Evolutionary conservation across 2,329 filamentous ascomycete genomes (phyloP).

Genomic region (Trichoderma brevicompactum): DNA sequence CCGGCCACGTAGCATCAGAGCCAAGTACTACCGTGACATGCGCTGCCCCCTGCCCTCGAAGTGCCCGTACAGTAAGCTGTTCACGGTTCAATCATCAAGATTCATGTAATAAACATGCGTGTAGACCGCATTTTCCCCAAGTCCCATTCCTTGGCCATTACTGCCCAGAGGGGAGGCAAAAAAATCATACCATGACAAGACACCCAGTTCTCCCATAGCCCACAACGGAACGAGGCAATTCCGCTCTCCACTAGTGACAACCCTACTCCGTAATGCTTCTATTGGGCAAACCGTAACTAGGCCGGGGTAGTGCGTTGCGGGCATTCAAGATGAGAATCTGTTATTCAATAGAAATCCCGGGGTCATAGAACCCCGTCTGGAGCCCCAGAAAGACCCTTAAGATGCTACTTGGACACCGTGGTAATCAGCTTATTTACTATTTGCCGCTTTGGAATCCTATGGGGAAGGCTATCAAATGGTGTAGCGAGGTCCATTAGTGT

Average conservation of each 20-base stretch:
- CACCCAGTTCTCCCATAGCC: not conserved
- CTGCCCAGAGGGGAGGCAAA: not conserved
- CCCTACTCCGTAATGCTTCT: not conserved
- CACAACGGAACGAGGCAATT: not conserved
- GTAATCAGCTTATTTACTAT: not conserved
- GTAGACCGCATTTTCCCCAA: not conserved
- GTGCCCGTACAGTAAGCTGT: not conserved
- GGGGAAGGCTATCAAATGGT: not conserved
- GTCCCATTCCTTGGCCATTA: not conserved
- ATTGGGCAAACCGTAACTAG: slow-evolving; percentile 12
- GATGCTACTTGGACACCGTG: not conserved
- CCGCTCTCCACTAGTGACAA: slow-evolving; percentile 7
- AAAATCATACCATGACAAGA: not conserved
- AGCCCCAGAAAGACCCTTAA: slow-evolving; percentile 22
- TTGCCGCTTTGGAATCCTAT: not conserved
- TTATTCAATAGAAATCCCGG: slow-evolving; percentile 21
- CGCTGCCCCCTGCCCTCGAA: slow-evolving; percentile 3
- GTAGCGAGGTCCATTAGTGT: not conserved
- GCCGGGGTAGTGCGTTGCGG: slow-evolving; percentile 2
- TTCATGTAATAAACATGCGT: not conserved
- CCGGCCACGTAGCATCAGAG: slow-evolving; percentile 14
- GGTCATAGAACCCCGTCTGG: slow-evolving; percentile 13
- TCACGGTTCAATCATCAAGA: not conserved
- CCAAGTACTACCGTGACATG: slow-evolving; percentile 19
- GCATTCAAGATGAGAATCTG: not conserved